Evolutionary conservation across 805 yeast genomes (phyloP), one percentile per base, ranked within the genome.

Genomic region (Lipomyces anomalus): DNA sequence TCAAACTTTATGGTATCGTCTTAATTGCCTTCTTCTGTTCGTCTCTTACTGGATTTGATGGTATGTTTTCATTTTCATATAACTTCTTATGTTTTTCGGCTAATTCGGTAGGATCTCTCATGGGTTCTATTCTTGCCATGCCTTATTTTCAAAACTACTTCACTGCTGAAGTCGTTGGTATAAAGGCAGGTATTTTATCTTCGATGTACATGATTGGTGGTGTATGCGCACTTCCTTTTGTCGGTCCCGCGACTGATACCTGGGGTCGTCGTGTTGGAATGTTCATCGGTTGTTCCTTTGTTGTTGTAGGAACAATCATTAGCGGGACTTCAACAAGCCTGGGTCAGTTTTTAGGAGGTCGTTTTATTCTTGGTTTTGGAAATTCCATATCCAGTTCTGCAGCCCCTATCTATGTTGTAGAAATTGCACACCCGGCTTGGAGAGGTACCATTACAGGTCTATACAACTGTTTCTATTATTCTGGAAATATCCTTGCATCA

Each of bases 401-500:
- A 11, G 55, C 45, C 9, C 50, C 50, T 4, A 21, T 23, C 35
- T 43, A 40, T 16, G 11, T 35, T 17, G 29, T 78, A 3, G 81
- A 77, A 53, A 50, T 75, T 16, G 60, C 78, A 1, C 75, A 64
- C 53, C 80, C 80, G 20, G 52, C 69, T 2, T 72, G 69, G 41
- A 61, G 77, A 56, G 63, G 66, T 34, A 59, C 64, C 26, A 53
- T 65, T 36, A 71, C 76, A 28, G 66, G 75, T n/a, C 61, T 68
- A 44, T 76, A 68, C 62, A 75, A 75, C 57, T 66, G 46, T 21
- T 67, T 70, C 45, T 74, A 77, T 78, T 73, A 72, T 54, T 57
- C 71, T 36, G 80, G 80, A 40, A 76, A 78, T 16, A 57, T 73
- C 44, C 59, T 75, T 38, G 75, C 79, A 5, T 74, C 76, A 22